Percentiles rank a stretch among this genome's conserved stretches.
These are phyloP conservation scores for Xylaria sp. DNA, from an alignment of 2,329 filamentous ascomycete genomes.

Conservation along the genomic window DNA sequence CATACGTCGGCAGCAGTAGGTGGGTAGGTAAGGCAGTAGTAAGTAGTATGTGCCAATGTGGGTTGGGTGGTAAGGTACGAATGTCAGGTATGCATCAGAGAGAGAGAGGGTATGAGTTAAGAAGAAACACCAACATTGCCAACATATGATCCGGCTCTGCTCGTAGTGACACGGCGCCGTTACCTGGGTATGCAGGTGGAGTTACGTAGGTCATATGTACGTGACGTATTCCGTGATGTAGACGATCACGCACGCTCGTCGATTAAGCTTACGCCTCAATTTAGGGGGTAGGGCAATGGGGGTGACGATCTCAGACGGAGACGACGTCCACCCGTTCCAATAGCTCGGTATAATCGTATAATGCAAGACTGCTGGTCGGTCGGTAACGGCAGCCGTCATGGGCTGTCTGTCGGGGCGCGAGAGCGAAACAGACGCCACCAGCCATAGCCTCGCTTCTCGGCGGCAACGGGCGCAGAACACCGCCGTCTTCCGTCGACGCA, in stretches of 20 bases:
- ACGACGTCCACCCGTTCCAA: neutral
- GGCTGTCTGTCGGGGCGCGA: conserved; percentile 7
- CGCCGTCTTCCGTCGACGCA: conserved; percentile 1
- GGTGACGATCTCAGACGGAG: neutral
- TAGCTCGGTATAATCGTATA: neutral
- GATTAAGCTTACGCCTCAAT: neutral
- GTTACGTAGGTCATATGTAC: neutral
- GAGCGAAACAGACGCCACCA: neutral
- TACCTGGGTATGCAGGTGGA: neutral
- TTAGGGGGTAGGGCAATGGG: neutral
- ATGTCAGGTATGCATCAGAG: no score
- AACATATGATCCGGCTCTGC: neutral
- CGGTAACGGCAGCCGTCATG: conserved; percentile 11
- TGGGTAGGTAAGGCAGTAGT: no score
- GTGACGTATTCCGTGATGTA: neutral
- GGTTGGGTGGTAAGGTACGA: no score
- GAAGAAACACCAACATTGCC: neutral
- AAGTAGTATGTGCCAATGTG: no score
- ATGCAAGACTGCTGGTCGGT: neutral
- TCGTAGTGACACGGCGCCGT: neutral
- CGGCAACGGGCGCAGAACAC: neutral
- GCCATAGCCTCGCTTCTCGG: neutral
- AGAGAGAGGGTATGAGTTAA: neutral
- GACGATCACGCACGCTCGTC: neutral
- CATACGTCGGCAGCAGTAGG: neutral